Base-by-base conservation (phyloP, 371 early-diverging fungal genomes). In the Umbelopsis sp. region DNA sequence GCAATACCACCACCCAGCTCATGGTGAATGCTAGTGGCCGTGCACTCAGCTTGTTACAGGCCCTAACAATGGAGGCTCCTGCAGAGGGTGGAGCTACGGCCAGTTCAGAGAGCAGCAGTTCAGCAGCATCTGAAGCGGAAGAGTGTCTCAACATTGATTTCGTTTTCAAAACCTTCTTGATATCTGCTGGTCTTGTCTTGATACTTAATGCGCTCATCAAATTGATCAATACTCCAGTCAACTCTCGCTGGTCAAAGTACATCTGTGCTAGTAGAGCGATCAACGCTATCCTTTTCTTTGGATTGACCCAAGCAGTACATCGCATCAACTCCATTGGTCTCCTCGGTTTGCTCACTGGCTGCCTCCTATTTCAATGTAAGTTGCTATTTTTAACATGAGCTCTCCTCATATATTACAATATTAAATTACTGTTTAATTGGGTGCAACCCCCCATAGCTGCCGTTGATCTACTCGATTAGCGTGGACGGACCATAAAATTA, bases 201-300 rank as follows among this genome's bases (percentile, higher is more conserved):
- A 71, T 73, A 11, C 52, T 80, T 41, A 83, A 83, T 69, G 79
- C 83, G 2, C 65, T 80, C 14, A 83, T 83, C 67, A 83, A 83
- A 50, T 50, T 80, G 20, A 65, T 76, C 48, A 76, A 79, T 57
- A 80, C 80, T 51, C 75, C 77, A 38, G 52, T 84, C 50, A 37
- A 66, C 70, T 83, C 80, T 20, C 76, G 63, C 63, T 77, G 67
- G 70, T 80, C 79, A 45, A 69, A 67, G 46, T 72, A 84, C 50
- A 81, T 87, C 48, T 87, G 86, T 50, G 63, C 70, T 9, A 79
- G 83, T 7, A 76, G 87, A 29, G 70, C 84, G 37, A 20, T 87
- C 9, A 82, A 81, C 68, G 83, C 83, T 1, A 57, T 85, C 18
- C 67, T 84, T 12, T 83, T 87, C 41, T 82, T 87, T 48, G 80